phyloP scores from a whole-genome alignment of 192 early-diverging fungal species.

The Nowakowskiella sp. region DNA sequence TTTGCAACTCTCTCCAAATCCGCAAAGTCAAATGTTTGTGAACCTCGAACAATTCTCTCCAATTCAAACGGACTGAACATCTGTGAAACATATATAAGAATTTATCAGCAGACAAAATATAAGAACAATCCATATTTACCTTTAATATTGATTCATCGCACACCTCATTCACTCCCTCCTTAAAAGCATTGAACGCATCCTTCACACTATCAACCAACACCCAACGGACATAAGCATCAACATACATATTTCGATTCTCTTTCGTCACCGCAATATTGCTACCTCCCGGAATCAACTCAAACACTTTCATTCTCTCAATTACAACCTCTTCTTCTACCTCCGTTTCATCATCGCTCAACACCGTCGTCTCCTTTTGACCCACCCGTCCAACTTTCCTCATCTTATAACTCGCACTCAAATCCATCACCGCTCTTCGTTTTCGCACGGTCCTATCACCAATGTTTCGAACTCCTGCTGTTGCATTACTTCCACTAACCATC shows the following conservation, averaged over 20 bases:
- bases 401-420: constrained; percentile 5
- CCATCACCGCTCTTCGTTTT: background rate
- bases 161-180: constrained; percentile 8
- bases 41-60: background rate
- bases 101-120: background rate
- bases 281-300: too few relatives aligned
- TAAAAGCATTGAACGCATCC: constrained; percentile 4
- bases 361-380: too few relatives aligned
- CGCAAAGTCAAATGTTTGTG: background rate
- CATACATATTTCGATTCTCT: constrained; percentile 11
- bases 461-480: too few relatives aligned
- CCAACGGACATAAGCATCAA: constrained; percentile 5
- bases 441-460: too few relatives aligned
- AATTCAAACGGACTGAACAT: constrained; percentile 6
- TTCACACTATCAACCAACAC: constrained; percentile 9
- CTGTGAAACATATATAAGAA: constrained; percentile 10
- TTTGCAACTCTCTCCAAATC: constrained; percentile 4
- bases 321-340: too few relatives aligned
- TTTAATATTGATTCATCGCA: background rate
- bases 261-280: constrained; percentile 9
- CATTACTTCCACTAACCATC: too few relatives aligned
- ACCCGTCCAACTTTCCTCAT: constrained; percentile 7
- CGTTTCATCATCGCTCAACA: too few relatives aligned
- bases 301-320: too few relatives aligned
- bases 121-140: background rate